A percentile compares a stretch with the other conserved stretches of the same genome.
phyloP scores from a whole-genome alignment of 495 filamentous ascomycete species.

The Lasiosphaeria ovina region DNA sequence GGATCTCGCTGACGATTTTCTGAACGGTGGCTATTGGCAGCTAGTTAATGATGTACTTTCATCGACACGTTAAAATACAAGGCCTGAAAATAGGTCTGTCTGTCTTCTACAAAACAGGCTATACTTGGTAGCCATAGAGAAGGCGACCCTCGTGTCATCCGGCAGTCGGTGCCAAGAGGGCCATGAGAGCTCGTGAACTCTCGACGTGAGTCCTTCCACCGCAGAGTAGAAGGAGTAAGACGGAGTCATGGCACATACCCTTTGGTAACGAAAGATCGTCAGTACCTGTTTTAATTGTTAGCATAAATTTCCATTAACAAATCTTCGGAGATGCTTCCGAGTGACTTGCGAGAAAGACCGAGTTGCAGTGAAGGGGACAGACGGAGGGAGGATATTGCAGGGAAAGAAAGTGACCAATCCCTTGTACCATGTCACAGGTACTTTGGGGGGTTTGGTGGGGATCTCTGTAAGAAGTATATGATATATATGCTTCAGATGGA shows the following conservation, averaged over 20 bases:
- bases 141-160: too few species aligned
- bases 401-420: too few species aligned
- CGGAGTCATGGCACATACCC: conserved; percentile 49
- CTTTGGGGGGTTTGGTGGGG: too few species aligned
- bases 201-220: neutral
- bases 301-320: conserved; percentile 23
- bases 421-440: too few species aligned
- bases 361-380: neutral
- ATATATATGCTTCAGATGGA: too few species aligned
- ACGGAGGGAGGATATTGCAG: too few species aligned
- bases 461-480: too few species aligned
- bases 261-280: conserved; percentile 96
- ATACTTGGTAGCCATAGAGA: too few species aligned
- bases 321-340: neutral
- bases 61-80: neutral
- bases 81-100: neutral
- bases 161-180: too few species aligned
- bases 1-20: conserved; percentile 95
- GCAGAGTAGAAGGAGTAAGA: too few species aligned
- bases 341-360: neutral
- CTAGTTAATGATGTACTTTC: conserved; percentile 13
- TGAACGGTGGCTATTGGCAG: conserved; percentile 77
- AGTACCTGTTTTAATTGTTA: conserved; percentile 52
- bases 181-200: neutral
- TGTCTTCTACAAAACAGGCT: neutral